Evolutionary conservation across 192 early-diverging fungal genomes (phyloP), one percentile per base, ranked within the genome.

Genomic region (Gorgonomyces haynaldii): DNA sequence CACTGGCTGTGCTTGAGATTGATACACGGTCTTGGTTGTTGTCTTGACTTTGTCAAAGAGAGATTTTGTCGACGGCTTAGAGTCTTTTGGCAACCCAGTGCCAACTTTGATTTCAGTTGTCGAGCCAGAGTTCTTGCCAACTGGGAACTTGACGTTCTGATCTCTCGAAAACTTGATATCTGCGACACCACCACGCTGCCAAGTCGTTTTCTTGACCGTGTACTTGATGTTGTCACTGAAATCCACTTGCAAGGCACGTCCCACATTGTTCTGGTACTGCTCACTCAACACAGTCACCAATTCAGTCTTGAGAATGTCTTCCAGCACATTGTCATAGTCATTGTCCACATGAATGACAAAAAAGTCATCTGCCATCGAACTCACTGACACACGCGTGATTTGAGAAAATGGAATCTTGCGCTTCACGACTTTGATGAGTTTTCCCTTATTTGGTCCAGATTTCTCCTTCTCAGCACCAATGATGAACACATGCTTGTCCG

Each of bases 281-380:
- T 76, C 71, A 27, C 65, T 72, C 32, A 72, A 47, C 2, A 72
- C 69, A 1, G 74, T 76, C 25, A 79, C 53, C 29, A 79, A 45
- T 53, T 79, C 76, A 1, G 76, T 79, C 45, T 79, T 79, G 48
- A 78, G 71, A 6, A 69, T 52, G 36, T 67, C 64, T 41, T 78
- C 70, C 37, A 72, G 35, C 20, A 79, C 74, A 53, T 63, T 67
- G 47, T 77, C 73, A 52, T 64, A 79, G 20, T 79, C 70, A 15
- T 46, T 43, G 15, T 64, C 57, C 2, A 72, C 55, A 47, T 79
- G 74, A 15, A 79, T 32, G 0, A 79, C 67, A 50, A 79, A 59
- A 53, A 71, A 63, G 43, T 78, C 74, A 52, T 78, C 76, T 5
- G 48, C 19, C 37, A 63, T 65, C 4, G 69, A 54, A 37, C 65